These are phyloP conservation scores for Xylaria castorea DNA, from an alignment of 495 filamentous ascomycete species.

Conservation along the genomic window DNA sequence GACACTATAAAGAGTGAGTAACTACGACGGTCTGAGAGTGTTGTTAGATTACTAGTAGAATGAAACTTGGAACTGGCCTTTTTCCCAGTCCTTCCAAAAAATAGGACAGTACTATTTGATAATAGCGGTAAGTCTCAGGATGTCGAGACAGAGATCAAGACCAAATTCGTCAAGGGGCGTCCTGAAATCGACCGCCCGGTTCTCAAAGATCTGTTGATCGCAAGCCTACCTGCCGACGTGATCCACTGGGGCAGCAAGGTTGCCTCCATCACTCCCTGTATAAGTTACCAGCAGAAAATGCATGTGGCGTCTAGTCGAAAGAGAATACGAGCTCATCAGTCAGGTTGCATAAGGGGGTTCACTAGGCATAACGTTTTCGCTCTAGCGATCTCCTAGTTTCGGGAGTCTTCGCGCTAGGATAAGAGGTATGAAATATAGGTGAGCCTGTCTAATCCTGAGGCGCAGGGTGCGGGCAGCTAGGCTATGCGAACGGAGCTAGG, in stretches of 20 bases:
- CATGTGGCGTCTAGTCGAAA: too few relatives aligned
- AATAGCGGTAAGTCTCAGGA: conserved; percentile 36
- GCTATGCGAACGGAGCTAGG: too few relatives aligned
- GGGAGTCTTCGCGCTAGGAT: too few relatives aligned
- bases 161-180: conserved; percentile 36
- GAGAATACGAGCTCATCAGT: too few relatives aligned
- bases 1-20: conserved; percentile 38
- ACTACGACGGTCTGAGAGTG: background rate
- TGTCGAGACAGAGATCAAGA: background rate
- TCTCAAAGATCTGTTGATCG: conserved; percentile 50
- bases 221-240: conserved; percentile 42
- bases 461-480: too few relatives aligned
- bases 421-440: too few relatives aligned
- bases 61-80: background rate
- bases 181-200: conserved; percentile 58
- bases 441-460: too few relatives aligned
- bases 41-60: background rate
- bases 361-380: too few relatives aligned
- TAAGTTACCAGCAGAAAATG: too few relatives aligned
- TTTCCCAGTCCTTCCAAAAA: conserved; percentile 41
- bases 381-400: too few relatives aligned
- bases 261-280: conserved; percentile 26
- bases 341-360: too few relatives aligned
- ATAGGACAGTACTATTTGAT: conserved; percentile 49
- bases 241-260: conserved; percentile 58